These are phyloP conservation scores for Albugo laibachii DNA, from an alignment of 352 stramenopile genomes.

Conservation along the genomic window DNA sequence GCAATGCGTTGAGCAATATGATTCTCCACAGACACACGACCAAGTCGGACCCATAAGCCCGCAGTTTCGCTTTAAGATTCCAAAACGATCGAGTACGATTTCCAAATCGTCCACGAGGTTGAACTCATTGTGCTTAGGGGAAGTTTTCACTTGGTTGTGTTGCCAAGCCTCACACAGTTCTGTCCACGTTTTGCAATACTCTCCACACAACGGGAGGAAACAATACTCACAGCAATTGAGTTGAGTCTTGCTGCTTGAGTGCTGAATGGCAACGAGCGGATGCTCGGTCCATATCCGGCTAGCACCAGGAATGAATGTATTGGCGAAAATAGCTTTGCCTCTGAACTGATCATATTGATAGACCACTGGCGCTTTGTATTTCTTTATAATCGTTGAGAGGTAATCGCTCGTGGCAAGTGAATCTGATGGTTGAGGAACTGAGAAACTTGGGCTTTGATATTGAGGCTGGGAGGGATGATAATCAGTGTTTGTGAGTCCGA, in stretches of 20 bases:
- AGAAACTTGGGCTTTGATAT: no score
- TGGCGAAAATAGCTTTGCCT: constrained; percentile 53
- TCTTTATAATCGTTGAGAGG: constrained; percentile 19
- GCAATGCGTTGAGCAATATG: constrained; percentile 74
- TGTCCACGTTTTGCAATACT: constrained; percentile 25
- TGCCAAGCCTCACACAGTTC: constrained; percentile 19
- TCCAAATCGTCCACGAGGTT: constrained; percentile 10
- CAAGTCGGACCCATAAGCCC: constrained; percentile 18
- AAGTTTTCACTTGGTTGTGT: background rate
- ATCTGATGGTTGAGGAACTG: no score
- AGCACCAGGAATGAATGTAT: constrained; percentile 19
- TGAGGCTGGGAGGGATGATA: no score
- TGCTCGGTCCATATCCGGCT: constrained; percentile 44
- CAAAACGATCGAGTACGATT: constrained; percentile 15
- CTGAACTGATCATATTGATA: constrained; percentile 36
- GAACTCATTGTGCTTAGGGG: no score
- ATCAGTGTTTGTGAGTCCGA: no score
- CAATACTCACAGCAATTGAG: constrained; percentile 46
- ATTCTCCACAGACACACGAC: constrained; percentile 41
- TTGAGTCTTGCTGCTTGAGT: constrained; percentile 19
- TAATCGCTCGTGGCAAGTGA: no score
- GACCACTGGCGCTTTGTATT: constrained; percentile 33
- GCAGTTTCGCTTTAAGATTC: constrained; percentile 25
- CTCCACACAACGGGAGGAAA: constrained; percentile 33
- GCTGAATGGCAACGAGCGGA: constrained; percentile 54